A percentile compares a stretch with the other conserved stretches of the same genome.
phyloP scores from a whole-genome alignment of 1,284 basidiomycete genomes.

The Ganoderma leucocontextum region DNA sequence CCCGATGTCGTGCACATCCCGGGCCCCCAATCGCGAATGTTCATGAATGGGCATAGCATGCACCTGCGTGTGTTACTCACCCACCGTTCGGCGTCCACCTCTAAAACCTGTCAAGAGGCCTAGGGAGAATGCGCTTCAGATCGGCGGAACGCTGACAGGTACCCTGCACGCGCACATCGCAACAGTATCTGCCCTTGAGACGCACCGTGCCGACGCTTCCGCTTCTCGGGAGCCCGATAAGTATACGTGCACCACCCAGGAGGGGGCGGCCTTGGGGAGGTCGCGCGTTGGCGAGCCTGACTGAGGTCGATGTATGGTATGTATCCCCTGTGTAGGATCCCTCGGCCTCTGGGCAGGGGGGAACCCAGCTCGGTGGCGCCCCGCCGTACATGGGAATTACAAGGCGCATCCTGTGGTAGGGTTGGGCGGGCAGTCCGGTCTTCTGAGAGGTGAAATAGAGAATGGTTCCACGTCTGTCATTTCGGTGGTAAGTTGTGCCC shows the following conservation, averaged over 20 bases:
- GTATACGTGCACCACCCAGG: not conserved
- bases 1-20: not conserved
- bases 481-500: not conserved
- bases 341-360: constrained; percentile 1
- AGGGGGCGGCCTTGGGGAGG: not conserved
- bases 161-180: constrained; percentile 3
- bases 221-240: not conserved
- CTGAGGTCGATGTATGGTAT: not conserved
- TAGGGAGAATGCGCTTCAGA: constrained; percentile 1
- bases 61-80: not conserved
- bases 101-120: not conserved
- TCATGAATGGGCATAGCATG: not conserved
- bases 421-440: not conserved
- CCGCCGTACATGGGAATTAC: not conserved
- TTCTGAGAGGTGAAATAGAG: not conserved
- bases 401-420: not conserved
- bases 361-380: constrained; percentile 1
- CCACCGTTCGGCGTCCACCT: not conserved
- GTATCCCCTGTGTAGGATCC: too few species aligned
- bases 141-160: not conserved
- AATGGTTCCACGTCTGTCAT: not conserved
- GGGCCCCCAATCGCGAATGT: not conserved
- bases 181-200: not conserved
- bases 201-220: not conserved
- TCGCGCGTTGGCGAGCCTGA: too few species aligned